phyloP scores from a whole-genome alignment of 768 basidiomycete species.

The Tricholoma furcatifolium region DNA sequence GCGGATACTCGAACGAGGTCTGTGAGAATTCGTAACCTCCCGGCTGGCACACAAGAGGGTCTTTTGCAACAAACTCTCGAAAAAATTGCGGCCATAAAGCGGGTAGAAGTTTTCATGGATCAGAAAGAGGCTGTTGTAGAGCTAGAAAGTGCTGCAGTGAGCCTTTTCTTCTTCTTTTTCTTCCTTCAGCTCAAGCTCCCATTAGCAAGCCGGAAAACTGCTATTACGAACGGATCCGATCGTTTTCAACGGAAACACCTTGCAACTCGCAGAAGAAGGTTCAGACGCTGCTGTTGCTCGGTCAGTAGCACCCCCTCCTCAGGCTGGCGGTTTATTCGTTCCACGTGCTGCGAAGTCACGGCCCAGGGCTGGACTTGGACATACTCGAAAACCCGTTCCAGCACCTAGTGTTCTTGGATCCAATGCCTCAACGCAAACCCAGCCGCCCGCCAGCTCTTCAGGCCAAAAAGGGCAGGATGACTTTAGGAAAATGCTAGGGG shows the following conservation, averaged over 20 bases:
- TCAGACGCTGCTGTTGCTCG: slow-evolving; percentile 29
- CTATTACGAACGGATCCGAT: slow-evolving; percentile 72
- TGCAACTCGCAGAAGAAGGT: slow-evolving; percentile 61
- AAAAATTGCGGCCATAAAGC: slow-evolving; percentile 66
- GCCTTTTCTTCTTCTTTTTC: slow-evolving; percentile 18
- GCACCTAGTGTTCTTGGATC: background rate
- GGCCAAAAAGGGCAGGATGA: slow-evolving; percentile 68
- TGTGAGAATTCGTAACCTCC: slow-evolving; percentile 74
- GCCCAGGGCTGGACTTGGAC: slow-evolving; percentile 72
- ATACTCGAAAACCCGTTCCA: slow-evolving; percentile 39
- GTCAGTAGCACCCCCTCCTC: slow-evolving; percentile 33
- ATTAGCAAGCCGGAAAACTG: slow-evolving; percentile 81
- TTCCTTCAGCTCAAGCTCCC: background rate
- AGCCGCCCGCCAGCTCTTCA: slow-evolving; percentile 22
- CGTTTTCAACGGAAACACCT: slow-evolving; percentile 57
- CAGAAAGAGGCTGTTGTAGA: slow-evolving; percentile 62
- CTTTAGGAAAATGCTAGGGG: slow-evolving; percentile 77
- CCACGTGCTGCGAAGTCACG: slow-evolving; percentile 65
- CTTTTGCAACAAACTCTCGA: slow-evolving; percentile 88
- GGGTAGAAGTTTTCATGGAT: slow-evolving; percentile 73
- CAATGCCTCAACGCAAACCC: slow-evolving; percentile 1
- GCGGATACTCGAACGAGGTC: slow-evolving; percentile 68
- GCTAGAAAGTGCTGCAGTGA: slow-evolving; percentile 63
- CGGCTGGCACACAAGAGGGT: slow-evolving; percentile 81
- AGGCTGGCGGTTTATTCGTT: slow-evolving; percentile 55